Base-by-base conservation (phyloP, 306 rosid species). In the Fragaria ananassa region DNA sequence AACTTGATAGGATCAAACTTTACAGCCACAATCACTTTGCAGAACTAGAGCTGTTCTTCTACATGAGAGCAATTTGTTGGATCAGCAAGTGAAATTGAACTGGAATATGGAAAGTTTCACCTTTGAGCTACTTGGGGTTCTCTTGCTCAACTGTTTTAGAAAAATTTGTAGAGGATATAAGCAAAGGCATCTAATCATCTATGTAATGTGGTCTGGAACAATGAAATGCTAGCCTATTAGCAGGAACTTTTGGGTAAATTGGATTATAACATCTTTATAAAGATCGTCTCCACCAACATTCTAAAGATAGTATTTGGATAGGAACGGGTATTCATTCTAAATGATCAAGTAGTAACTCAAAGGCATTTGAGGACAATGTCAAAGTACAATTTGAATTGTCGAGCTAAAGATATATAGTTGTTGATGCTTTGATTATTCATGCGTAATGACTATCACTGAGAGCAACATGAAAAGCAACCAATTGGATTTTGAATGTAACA, bases 71-170 rank as follows among this genome's bases (percentile, higher is more conserved):
- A 66, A 66, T 76, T 65, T 81, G 72, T 44, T 54, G 9, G 53
- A 51, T 42, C 61, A 3, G 44, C 29, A 10, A 51, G 65, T 27
- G 6, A 4, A 53, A 64, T 58, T 61, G 47, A 45, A 17, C 39
- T 81, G 84, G 62, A 76, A 63, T 50, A 29, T 64, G 69, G 34
- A 70, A 15, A 34, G 23, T 34, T 31, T 74, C 45, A 15, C 39
- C 19, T 37, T 57, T 29, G 8, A 80, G 57, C 10, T 41, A 29
- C 46, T 42, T 31, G 35, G 35, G 35, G 35, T 31, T 31, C 11
- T 68, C 47, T 63, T 31, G 21, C 31, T n/a, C 1, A 13, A 35
- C 50, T 13, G 29, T 54, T 41, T 10, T 1, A 54, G 44, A 60
- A 46, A 54, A 23, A 9, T 39, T 53, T 61, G 9, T 35, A 9